Evolutionary conservation across 345 rosid species (phyloP).

Genomic region (Rhizophora mangle): DNA sequence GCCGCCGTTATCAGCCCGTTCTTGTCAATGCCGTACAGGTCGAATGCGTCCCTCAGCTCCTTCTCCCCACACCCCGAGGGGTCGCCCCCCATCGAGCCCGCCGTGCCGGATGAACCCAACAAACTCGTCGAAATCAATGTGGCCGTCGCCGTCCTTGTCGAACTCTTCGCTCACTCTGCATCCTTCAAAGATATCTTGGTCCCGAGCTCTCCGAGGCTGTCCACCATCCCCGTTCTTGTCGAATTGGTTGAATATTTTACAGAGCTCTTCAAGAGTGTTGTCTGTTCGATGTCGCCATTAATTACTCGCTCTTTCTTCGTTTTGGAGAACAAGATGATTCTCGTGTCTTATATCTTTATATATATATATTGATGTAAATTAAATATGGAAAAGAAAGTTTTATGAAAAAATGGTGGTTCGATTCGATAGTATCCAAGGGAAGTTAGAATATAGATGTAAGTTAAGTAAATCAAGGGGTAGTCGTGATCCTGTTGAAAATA

Average conservation of each 20-base stretch:
- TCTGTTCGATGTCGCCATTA: constrained; percentile 2
- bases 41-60: constrained; percentile 71
- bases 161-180: constrained; percentile 53
- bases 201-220: constrained; percentile 53
- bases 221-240: constrained; percentile 91
- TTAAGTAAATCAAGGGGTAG: no score
- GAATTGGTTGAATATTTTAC: constrained; percentile 53
- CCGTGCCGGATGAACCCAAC: constrained; percentile 38
- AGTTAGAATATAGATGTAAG: no score
- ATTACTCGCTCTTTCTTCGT: no score
- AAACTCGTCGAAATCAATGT: constrained; percentile 77
- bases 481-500: no score
- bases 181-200: constrained; percentile 47
- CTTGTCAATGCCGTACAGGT: constrained; percentile 66
- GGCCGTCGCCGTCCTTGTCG: constrained; percentile 87
- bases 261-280: constrained; percentile 38
- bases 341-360: no score
- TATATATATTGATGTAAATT: no score
- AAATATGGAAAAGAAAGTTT: no score
- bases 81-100: not conserved
- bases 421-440: no score
- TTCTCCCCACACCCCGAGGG: not conserved
- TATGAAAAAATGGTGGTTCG: no score
- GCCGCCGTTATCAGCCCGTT: constrained; percentile 74
- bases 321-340: no score